Evolutionary conservation across 495 filamentous ascomycete genomes (phyloP), one percentile per base, ranked within the genome.

Genomic region (Daldinia vernicosa): DNA sequence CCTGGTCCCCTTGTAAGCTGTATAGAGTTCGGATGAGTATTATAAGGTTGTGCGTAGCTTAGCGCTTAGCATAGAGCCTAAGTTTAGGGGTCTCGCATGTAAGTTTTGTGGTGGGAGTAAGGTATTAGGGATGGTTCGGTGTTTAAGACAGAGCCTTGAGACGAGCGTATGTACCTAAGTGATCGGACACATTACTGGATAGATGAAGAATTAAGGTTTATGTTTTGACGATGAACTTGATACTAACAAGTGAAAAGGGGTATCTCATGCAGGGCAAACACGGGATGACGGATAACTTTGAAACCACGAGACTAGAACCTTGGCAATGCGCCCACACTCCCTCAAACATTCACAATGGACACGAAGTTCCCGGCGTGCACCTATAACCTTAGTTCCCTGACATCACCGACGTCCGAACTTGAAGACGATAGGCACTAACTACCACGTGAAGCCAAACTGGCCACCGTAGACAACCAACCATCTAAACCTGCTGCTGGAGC

Each of bases 401-500:
- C 9, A 32, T 17, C 63, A 43, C 53, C 60, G 69, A 54, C 58
- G 53, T 33, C 22, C 33, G 33, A 35, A 35, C 33, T 14, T 4
- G 33, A 35, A 35, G 33, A 35, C 12, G 12, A 14, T 14, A 35
- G 32, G 11, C 32, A 33, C n/a, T n/a, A n/a, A n/a, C n/a, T n/a
- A n/a, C n/a, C n/a, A n/a, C n/a, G n/a, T n/a, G n/a, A n/a, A n/a
- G 26, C 26, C 26, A 27, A 27, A 27, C 26, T 4, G 0, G 30
- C 9, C 2, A 14, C 30, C 7, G 26, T 6, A 4, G 4, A 1
- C 37, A 40, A 11, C 19, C 19, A 47, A 47, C 17, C 43, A 12
- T 47, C 43, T 47, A 19, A 15, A 47, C 11, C 43, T 62, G 73
- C 43, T 62, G 73, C 61, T 74, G 69, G 40, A 86, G 30, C 65